These are phyloP conservation scores for Colletotrichum ledebouriae DNA, from an alignment of 2,329 filamentous ascomycete species.

Conservation along the genomic window DNA sequence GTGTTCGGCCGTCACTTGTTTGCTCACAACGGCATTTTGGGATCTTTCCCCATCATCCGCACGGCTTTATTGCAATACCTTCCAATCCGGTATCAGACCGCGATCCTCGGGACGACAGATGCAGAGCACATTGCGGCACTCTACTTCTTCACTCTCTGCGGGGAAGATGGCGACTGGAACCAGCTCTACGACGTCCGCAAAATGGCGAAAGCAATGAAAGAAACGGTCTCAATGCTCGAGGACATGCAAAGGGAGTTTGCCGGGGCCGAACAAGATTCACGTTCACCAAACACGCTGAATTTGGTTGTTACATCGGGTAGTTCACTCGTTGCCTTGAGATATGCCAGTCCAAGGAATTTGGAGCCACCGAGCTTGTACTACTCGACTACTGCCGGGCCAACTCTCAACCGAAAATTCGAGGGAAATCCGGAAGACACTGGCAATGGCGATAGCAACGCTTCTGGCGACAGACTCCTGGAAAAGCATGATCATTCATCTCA, in stretches of 20 bases:
- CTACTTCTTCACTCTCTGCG: slow-evolving; percentile 34
- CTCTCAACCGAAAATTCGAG: slow-evolving; percentile 35
- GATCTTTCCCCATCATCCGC: slow-evolving; percentile 21
- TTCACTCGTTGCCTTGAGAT: slow-evolving; percentile 30
- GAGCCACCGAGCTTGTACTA: slow-evolving; percentile 38
- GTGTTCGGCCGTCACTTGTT: slow-evolving; percentile 35
- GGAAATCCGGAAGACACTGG: slow-evolving; percentile 17
- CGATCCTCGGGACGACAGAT: slow-evolving; percentile 34
- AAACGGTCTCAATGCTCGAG: slow-evolving; percentile 27
- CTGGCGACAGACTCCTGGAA: slow-evolving; percentile 2
- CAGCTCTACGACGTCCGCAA: slow-evolving; percentile 1
- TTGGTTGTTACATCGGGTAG: slow-evolving; percentile 21
- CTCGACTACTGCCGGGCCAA: slow-evolving; percentile 20
- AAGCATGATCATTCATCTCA: slow-evolving; percentile 25
- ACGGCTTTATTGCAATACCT: slow-evolving; percentile 33
- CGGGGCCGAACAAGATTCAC: not conserved
- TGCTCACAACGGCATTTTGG: slow-evolving; percentile 36
- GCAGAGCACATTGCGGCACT: slow-evolving; percentile 31
- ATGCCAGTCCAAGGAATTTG: slow-evolving; percentile 13
- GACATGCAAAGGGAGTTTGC: slow-evolving; percentile 31
- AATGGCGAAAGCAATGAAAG: slow-evolving; percentile 32
- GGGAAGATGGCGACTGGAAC: slow-evolving; percentile 33
- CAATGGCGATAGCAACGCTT: not conserved
- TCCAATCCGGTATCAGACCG: slow-evolving; percentile 29
- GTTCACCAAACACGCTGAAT: slow-evolving; percentile 19